Conservation (phyloP, 2,329 filamentous ascomycete genomes). For the Plenodomus lindquistii region DNA sequence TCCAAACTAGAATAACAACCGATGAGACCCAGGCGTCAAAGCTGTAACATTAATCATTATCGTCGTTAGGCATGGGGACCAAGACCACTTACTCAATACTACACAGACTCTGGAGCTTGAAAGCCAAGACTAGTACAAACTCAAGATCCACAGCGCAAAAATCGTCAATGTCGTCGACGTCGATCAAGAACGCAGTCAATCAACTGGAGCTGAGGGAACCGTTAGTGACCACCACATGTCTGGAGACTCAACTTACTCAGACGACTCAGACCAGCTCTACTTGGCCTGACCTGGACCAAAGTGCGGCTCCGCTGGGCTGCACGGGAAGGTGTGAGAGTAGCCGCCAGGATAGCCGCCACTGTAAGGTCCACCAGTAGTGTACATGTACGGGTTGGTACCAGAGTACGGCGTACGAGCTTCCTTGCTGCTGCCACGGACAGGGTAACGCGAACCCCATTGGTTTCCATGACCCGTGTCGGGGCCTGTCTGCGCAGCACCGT, state of each 20-base stretch:
- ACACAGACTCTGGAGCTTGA: background rate
- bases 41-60: too few relatives aligned
- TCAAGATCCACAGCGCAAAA: background rate
- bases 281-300: conserved; percentile 20
- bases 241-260: background rate
- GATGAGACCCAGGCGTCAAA: too few relatives aligned
- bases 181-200: background rate
- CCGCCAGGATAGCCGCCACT: conserved; percentile 20
- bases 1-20: too few relatives aligned
- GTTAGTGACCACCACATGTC: background rate
- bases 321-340: conserved; percentile 19
- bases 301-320: conserved; percentile 19
- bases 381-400: conserved; percentile 26
- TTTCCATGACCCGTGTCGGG: conserved; percentile 18
- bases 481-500: conserved; percentile 16
- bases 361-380: conserved; percentile 16
- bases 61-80: too few relatives aligned
- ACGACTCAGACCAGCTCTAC: conserved; percentile 5
- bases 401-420: conserved; percentile 25
- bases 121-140: background rate
- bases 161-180: background rate
- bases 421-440: conserved; percentile 21
- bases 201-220: background rate
- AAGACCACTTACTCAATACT: background rate
- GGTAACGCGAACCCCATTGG: conserved; percentile 19